phyloP scores from a whole-genome alignment of 2,329 filamentous ascomycete genomes.

The Aureobasidium musti region DNA sequence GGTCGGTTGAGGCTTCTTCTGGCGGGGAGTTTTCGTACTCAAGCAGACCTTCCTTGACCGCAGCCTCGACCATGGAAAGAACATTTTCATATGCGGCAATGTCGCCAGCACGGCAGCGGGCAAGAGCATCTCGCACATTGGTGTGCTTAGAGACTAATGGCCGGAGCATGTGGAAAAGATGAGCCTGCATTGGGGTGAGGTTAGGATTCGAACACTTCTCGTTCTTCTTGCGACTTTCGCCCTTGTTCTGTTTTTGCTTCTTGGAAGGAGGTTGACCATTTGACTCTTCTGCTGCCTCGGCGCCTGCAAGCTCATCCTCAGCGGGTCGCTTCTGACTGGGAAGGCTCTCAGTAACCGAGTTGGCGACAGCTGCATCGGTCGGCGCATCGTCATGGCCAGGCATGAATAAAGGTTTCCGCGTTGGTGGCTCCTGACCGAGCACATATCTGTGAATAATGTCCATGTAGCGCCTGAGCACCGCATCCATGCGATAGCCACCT shows the following conservation, averaged over 20 bases:
- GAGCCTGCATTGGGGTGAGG: constrained; percentile 78
- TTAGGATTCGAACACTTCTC: constrained; percentile 56
- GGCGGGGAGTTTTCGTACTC: constrained; percentile 54
- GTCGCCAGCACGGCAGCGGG: constrained; percentile 66
- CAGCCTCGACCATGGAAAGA: constrained; percentile 71
- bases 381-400: constrained; percentile 50
- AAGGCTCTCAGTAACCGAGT: background rate
- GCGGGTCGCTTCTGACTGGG: constrained; percentile 28
- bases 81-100: constrained; percentile 76
- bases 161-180: constrained; percentile 88
- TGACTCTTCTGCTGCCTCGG: constrained; percentile 29
- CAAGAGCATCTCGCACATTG: constrained; percentile 82
- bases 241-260: constrained; percentile 50
- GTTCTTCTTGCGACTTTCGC: constrained; percentile 49
- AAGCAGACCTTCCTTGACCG: constrained; percentile 69
- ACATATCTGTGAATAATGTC: constrained; percentile 84
- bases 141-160: constrained; percentile 79
- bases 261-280: constrained; percentile 49
- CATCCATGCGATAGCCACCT: constrained; percentile 87
- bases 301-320: constrained; percentile 41
- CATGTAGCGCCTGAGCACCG: constrained; percentile 81
- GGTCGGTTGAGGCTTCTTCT: constrained; percentile 26
- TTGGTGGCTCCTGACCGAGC: constrained; percentile 65
- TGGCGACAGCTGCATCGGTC: constrained; percentile 42
- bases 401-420: constrained; percentile 71